phyloP scores from a whole-genome alignment of 257 asterid species.

The Petunia axillaris region DNA sequence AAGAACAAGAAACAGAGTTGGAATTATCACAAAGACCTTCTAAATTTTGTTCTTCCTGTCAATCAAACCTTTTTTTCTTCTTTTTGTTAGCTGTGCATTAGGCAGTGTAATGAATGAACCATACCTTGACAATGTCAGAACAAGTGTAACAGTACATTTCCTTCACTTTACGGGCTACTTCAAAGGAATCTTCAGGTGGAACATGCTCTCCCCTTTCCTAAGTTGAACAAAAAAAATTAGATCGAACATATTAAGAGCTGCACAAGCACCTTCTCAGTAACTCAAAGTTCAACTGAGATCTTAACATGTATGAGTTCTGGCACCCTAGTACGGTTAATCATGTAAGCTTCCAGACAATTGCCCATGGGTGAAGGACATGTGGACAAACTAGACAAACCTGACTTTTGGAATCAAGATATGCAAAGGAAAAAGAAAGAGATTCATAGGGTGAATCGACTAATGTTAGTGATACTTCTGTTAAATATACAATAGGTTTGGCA shows the following conservation, averaged over 20 bases:
- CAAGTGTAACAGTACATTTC: conserved; percentile 96
- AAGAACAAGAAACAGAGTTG: conserved; percentile 14
- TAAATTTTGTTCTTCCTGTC: background rate
- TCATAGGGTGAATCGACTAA: background rate
- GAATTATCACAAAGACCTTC: background rate
- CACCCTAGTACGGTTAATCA: background rate
- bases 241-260: background rate
- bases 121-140: conserved; percentile 97
- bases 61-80: background rate
- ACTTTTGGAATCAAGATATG: background rate
- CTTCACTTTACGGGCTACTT: conserved; percentile 87
- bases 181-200: conserved; percentile 95
- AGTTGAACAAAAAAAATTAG: conserved; percentile 32
- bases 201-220: conserved; percentile 97
- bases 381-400: background rate
- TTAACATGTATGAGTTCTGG: background rate
- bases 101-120: background rate
- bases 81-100: background rate
- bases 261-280: background rate
- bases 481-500: background rate
- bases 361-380: background rate
- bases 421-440: background rate
- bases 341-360: background rate
- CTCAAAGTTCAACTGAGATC: conserved; percentile 9
- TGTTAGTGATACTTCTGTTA: background rate